phyloP scores from a whole-genome alignment of 2,329 filamentous ascomycete genomes.

The Sporothrix dimorphospora region DNA sequence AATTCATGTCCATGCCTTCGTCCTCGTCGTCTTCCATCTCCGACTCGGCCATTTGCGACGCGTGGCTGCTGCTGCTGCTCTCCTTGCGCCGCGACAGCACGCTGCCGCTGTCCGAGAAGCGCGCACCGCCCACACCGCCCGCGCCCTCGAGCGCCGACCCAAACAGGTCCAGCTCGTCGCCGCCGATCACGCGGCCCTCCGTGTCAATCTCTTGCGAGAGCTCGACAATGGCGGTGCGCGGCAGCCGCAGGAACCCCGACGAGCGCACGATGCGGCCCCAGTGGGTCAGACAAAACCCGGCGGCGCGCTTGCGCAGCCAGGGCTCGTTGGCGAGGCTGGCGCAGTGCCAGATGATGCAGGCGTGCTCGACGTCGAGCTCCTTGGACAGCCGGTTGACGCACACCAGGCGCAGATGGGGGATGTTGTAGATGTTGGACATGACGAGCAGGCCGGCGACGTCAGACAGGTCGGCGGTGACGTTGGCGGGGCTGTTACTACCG shows the following conservation, averaged over 20 bases:
- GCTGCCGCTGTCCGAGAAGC: slow-evolving; percentile 47
- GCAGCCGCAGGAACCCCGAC: slow-evolving; percentile 79
- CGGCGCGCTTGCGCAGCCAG: slow-evolving; percentile 88
- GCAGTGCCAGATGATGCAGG: slow-evolving; percentile 94
- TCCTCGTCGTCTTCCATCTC: slow-evolving; percentile 46
- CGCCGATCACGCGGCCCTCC: slow-evolving; percentile 87
- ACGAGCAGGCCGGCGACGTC: slow-evolving; percentile 94
- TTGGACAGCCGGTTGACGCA: slow-evolving; percentile 88
- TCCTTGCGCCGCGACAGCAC: slow-evolving; percentile 54
- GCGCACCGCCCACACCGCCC: slow-evolving; percentile 37
- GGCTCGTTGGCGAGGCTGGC: slow-evolving; percentile 88
- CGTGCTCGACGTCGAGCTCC: slow-evolving; percentile 92
- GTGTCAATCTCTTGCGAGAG: slow-evolving; percentile 91
- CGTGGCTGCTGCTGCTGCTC: slow-evolving; percentile 63
- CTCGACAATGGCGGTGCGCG: slow-evolving; percentile 79
- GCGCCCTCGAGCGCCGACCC: slow-evolving; percentile 53
- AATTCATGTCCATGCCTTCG: slow-evolving; percentile 36
- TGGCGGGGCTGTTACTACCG: neutral
- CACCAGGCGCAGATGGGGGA: slow-evolving; percentile 86
- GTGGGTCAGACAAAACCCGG: slow-evolving; percentile 85
- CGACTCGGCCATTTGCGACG: slow-evolving; percentile 60
- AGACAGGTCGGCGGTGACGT: slow-evolving; percentile 73
- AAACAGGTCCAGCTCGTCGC: slow-evolving; percentile 72
- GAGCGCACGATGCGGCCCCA: slow-evolving; percentile 95
- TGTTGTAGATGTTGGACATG: slow-evolving; percentile 98